Conservation (phyloP, 2,329 filamentous ascomycete genomes). For the Ceratocystis albifundus region DNA sequence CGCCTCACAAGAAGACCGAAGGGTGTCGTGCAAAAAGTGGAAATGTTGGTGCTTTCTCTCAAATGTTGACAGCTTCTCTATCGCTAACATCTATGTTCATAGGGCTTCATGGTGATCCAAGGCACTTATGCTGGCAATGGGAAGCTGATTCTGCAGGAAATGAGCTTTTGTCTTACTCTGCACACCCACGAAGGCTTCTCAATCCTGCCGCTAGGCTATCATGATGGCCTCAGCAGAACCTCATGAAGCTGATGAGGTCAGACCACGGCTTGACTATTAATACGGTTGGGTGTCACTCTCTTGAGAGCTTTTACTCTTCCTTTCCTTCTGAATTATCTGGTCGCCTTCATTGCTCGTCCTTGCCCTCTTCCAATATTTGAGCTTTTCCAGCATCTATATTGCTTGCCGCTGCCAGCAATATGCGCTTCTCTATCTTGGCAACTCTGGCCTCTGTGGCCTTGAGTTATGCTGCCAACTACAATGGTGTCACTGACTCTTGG, state of each 20-base stretch:
- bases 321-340: background rate
- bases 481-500: background rate
- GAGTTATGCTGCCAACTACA: background rate
- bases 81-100: background rate
- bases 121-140: background rate
- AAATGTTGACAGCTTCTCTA: background rate
- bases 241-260: constrained; percentile 25
- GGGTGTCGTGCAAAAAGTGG: no score
- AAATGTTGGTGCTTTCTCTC: background rate
- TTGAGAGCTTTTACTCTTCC: background rate
- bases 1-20: no score
- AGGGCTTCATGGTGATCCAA: background rate
- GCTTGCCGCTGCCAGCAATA: background rate
- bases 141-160: no score
- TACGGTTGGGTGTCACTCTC: background rate
- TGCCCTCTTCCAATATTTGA: background rate
- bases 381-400: background rate
- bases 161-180: no score
- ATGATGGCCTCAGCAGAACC: constrained; percentile 41
- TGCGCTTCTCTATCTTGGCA: background rate
- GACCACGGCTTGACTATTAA: constrained; percentile 24
- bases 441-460: background rate
- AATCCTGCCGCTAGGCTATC: constrained; percentile 33
- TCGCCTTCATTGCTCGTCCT: background rate
- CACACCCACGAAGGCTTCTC: background rate